Conservation (phyloP, 768 basidiomycete genomes). For the Kwoniella europaea region DNA sequence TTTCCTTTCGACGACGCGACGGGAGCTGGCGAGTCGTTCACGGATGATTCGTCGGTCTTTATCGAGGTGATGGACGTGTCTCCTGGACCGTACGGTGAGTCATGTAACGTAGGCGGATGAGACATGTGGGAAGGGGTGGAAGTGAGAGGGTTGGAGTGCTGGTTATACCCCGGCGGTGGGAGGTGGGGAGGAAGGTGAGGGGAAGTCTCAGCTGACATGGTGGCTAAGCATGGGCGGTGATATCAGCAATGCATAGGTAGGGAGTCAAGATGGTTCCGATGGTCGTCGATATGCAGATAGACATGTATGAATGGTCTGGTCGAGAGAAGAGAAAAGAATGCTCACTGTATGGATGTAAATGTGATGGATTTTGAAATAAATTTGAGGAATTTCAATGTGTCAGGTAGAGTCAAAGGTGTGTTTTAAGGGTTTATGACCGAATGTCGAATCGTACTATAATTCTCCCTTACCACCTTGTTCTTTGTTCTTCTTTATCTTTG, state of each 20-base stretch:
- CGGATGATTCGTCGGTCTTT: slow-evolving; percentile 24
- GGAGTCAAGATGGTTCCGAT: neutral
- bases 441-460: neutral
- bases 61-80: slow-evolving; percentile 23
- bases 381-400: neutral
- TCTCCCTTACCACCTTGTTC: neutral
- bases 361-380: no score
- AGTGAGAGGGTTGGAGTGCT: slow-evolving; percentile 20
- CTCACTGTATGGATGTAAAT: neutral
- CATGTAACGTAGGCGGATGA: slow-evolving; percentile 3
- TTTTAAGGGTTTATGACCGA: neutral
- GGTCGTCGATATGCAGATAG: neutral
- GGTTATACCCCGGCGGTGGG: slow-evolving; percentile 14
- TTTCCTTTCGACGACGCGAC: slow-evolving; percentile 44
- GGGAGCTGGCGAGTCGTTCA: slow-evolving; percentile 16
- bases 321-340: neutral
- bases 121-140: slow-evolving; percentile 20
- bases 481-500: neutral
- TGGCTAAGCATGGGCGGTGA: neutral
- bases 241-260: neutral
- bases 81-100: slow-evolving; percentile 10
- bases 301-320: neutral
- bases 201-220: slow-evolving; percentile 30
- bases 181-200: slow-evolving; percentile 26
- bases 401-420: neutral